A percentile compares a stretch with the other conserved stretches of the same genome.
phyloP scores from a whole-genome alignment of 139 green algal genomes.

The Edaphochlamys debaryana region DNA sequence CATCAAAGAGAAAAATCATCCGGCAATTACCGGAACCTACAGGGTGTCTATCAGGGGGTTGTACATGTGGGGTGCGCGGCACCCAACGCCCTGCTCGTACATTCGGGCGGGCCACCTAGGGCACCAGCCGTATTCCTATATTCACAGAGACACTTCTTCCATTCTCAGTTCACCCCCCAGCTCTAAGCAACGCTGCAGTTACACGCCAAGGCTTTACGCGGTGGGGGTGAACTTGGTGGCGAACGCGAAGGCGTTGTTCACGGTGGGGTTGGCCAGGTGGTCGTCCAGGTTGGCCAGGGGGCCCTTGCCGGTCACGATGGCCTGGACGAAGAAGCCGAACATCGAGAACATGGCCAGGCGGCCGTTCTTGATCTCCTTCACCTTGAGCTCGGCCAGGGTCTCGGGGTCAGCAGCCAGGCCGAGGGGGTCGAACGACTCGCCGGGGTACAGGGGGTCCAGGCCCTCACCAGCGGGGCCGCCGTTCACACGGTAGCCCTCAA shows the following conservation, averaged over 20 bases:
- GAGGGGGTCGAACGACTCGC: constrained; percentile 94
- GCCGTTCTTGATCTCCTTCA: constrained; percentile 96
- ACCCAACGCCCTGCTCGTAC: no score
- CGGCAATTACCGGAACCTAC: no score
- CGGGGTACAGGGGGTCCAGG: constrained; percentile 89
- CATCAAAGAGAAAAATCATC: no score
- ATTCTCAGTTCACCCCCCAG: no score
- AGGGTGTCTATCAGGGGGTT: no score
- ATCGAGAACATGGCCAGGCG: constrained; percentile 85
- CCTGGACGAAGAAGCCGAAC: constrained; percentile 84
- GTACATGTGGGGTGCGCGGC: no score
- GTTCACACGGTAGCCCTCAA: constrained; percentile 94
- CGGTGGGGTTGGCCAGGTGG: constrained; percentile 68
- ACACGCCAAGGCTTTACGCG: constrained; percentile 22
- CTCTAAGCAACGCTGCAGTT: no score
- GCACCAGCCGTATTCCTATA: no score
- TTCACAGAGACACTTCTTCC: no score
- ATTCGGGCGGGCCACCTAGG: no score
- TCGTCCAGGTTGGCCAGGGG: constrained; percentile 72
- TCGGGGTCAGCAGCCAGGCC: constrained; percentile 95
- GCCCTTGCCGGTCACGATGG: constrained; percentile 73
- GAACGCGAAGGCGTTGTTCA: constrained; percentile 68
- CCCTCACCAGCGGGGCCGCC: constrained; percentile 86
- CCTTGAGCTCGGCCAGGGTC: constrained; percentile 88
- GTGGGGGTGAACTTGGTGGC: constrained; percentile 64